phyloP scores from a whole-genome alignment of 2,329 filamentous ascomycete species.

The Phyllosticta citrichinensis region DNA sequence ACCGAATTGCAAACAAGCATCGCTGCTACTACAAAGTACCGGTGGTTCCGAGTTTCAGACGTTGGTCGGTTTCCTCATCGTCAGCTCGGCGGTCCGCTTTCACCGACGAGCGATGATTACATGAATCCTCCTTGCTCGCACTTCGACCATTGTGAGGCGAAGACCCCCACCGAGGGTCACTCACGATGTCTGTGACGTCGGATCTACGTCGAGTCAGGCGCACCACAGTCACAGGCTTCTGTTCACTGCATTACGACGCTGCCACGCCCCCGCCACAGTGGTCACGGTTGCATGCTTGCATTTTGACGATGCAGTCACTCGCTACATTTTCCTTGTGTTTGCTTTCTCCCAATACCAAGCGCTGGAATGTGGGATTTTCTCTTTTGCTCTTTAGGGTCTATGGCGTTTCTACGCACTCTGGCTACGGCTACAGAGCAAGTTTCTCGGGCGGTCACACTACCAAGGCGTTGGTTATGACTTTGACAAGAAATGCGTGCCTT shows the following conservation, averaged over 20 bases:
- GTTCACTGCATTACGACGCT: not conserved
- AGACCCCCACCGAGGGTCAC: not conserved
- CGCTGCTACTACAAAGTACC: not conserved
- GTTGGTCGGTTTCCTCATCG: not conserved
- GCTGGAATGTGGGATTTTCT: conserved; percentile 4
- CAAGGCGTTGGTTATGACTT: not conserved
- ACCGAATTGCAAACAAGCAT: not conserved
- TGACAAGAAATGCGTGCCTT: not conserved
- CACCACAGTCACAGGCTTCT: not conserved
- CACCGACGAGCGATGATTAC: not conserved
- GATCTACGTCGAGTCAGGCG: not conserved
- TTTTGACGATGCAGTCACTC: not conserved
- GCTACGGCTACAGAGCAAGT: not conserved
- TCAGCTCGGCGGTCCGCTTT: not conserved
- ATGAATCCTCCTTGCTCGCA: not conserved
- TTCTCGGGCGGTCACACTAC: not conserved
- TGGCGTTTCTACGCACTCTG: not conserved
- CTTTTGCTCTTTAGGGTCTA: not conserved
- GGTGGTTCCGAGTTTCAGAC: not conserved
- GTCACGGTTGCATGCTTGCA: not conserved
- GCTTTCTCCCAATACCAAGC: conserved; percentile 5
- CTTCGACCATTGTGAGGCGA: not conserved
- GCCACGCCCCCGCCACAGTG: not conserved
- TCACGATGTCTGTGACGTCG: not conserved
- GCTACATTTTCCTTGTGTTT: not conserved